Percentiles rank a stretch among this genome's conserved stretches.
Evolutionary conservation across 2,329 filamentous ascomycete species (phyloP).

Genomic region (Aspergillus luchuensis): DNA sequence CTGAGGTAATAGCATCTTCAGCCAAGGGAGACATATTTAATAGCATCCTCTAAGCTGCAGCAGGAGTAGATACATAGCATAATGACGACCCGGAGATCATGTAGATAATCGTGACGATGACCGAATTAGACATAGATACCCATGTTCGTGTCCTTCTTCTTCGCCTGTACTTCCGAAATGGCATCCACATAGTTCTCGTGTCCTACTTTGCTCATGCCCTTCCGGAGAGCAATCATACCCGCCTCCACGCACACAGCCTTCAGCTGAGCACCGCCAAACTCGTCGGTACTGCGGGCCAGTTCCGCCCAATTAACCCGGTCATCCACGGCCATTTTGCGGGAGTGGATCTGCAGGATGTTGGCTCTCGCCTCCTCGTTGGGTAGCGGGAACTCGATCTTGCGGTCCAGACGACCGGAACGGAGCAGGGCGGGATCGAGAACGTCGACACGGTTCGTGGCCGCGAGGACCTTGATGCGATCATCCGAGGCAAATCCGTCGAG

Average conservation of each 20-base stretch:
- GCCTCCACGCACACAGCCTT: constrained; percentile 99
- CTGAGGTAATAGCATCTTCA: background rate
- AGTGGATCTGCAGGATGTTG: constrained; percentile 97
- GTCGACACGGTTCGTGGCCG: constrained; percentile 91
- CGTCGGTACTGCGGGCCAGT: constrained; percentile 92
- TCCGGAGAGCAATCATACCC: constrained; percentile 95
- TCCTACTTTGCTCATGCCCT: constrained; percentile 92
- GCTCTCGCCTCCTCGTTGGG: constrained; percentile 97
- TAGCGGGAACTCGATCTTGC: constrained; percentile 97
- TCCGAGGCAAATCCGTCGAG: constrained; percentile 97
- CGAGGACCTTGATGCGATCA: constrained; percentile 93
- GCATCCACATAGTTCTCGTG: constrained; percentile 99
- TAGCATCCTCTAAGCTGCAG: background rate
- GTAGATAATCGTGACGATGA: constrained; percentile 10
- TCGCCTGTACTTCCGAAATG: constrained; percentile 81
- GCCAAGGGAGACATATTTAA: background rate
- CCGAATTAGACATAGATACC: constrained; percentile 46
- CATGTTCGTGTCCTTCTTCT: constrained; percentile 80
- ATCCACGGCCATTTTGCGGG: constrained; percentile 96
- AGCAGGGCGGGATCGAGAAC: constrained; percentile 90
- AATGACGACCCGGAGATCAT: background rate
- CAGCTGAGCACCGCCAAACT: constrained; percentile 95
- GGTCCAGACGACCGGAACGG: constrained; percentile 86
- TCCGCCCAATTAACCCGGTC: constrained; percentile 94
- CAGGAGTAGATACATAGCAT: background rate